Base-by-base conservation (phyloP, 202 grass and related monocot species). In the Brachypodium distachyon region DNA sequence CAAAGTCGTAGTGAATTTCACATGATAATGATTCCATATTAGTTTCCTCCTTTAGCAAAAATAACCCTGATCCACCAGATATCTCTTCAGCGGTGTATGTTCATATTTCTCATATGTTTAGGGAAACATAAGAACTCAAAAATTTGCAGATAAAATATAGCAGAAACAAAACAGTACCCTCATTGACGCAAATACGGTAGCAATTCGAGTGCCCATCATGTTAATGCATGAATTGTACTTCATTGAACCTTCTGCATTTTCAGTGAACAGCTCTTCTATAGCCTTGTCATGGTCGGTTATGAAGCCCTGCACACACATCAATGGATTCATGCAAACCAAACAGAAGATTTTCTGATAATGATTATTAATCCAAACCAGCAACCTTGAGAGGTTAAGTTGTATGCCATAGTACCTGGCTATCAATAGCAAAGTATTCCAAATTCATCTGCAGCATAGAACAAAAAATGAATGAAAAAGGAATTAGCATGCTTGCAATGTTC, bases 221-320 rank as follows among this genome's bases (percentile, higher is more conserved):
- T 86, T 86, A 76, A 97, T 66, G 71, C 87, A 90, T 25, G 79
- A 80, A 62, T 90, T 92, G 52, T 92, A 96, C 55, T 90, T 90
- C 55, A 87, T 76, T 72, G 89, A 90, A 37, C 70, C 60, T 87
- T 86, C 85, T 57, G 73, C 80, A 54, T 79, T 90, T 84, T 92
- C 93, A 46, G 76, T 88, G 83, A 92, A 90, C 54, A 93, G 63
- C 85, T 97, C 93, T 77, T 93, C 93, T 67, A 97, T 58, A 33
- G 93, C 93, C 75, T 79, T 97, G 29, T 97, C 93, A 67, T 97
- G 83, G 73, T 97, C 90, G 66, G 93, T 97, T 66, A 86, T 28
- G 40, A 97, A 97, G 44, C 87, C 90, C 93, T 97, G 67, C 56
- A 69, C 37, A 69, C 40, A 63, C 37, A 66, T 62, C 33, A 41